Evolutionary conservation across 2,329 filamentous ascomycete genomes (phyloP).

Genomic region (Penicillium hesseltinei): DNA sequence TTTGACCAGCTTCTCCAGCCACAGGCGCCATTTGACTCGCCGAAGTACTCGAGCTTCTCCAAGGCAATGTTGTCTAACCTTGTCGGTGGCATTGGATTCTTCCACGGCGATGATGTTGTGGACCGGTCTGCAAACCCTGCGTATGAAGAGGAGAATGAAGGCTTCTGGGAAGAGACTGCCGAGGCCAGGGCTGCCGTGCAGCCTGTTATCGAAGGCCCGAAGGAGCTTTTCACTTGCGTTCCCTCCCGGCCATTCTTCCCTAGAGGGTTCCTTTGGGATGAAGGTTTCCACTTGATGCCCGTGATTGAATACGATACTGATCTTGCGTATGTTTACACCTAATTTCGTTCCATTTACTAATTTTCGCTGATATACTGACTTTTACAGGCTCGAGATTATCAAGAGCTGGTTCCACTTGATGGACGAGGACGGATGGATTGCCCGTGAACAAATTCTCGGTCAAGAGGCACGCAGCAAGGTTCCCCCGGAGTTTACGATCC

Average conservation of each 20-base stretch:
- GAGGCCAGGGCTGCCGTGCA: constrained; percentile 69
- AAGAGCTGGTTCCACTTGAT: constrained; percentile 95
- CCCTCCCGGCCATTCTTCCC: constrained; percentile 96
- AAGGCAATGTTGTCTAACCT: constrained; percentile 93
- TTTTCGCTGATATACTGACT: constrained; percentile 14
- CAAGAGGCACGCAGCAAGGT: constrained; percentile 92
- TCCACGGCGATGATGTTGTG: constrained; percentile 82
- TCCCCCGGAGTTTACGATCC: constrained; percentile 84
- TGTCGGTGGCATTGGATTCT: constrained; percentile 91
- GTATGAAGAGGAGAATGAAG: constrained; percentile 92
- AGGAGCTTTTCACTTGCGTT: constrained; percentile 85
- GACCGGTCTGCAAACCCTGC: constrained; percentile 89
- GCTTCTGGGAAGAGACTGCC: constrained; percentile 90
- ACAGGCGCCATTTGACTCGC: constrained; percentile 69
- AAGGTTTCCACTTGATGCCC: constrained; percentile 91
- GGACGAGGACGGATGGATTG: constrained; percentile 97
- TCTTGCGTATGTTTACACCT: constrained; percentile 55
- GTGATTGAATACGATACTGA: constrained; percentile 94
- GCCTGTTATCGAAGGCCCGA: constrained; percentile 73
- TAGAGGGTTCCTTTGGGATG: constrained; percentile 94
- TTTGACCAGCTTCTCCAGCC: constrained; percentile 72
- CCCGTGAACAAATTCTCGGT: constrained; percentile 91
- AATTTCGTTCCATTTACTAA: too few species aligned
- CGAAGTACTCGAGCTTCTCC: constrained; percentile 74
- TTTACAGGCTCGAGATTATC: constrained; percentile 67